Base-by-base conservation (phyloP, 257 asterid species). In the Nicotiana sylvestris region DNA sequence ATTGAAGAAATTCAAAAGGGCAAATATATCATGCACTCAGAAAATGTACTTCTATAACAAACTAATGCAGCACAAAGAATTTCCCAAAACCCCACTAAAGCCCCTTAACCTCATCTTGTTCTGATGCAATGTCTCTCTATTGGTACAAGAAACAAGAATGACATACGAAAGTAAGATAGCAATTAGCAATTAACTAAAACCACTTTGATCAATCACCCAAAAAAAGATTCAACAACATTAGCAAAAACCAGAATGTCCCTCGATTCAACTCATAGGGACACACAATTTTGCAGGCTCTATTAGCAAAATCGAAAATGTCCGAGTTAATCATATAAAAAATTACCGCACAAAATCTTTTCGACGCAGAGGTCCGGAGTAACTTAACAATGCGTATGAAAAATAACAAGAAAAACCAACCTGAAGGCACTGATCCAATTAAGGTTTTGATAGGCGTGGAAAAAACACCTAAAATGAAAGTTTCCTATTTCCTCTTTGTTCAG, bases 401-500 rank as follows among this genome's bases (percentile, higher is more conserved):
- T 27, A 27, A 6, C 9, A 51, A 74, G 62, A 27, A 76, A 74
- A 76, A 8, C 65, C 29, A 30, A 76, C 80, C 80, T 53, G 30
- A 4, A 29, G 1, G 9, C 9, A 76, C 17, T 76, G 80, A 76
- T 76, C 80, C 27, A 76, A 76, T 76, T 16, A 53, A 29, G 16
- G 65, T 51, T 76, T 51, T 29, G 64, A 76, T 51, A 29, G 2
- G 7, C 80, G 6, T 27, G 1, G 79, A 74, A 74, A n/a, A 74
- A 74, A 74, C 79, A 74, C 79, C 79, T 51, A 76, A 49, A 76
- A 76, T 76, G 80, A 6, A 29, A 76, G 80, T 16, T 76, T 29
- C 80, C n/a, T 51, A 37, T 51, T 51, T 76, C 61, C 80, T 32
- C 61, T 32, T 15, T 27, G 5, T 15, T 49, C 62, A 76, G 65